Evolutionary conservation across 441 rosid genomes (phyloP).

Genomic region (Erodium chrysanthum): DNA sequence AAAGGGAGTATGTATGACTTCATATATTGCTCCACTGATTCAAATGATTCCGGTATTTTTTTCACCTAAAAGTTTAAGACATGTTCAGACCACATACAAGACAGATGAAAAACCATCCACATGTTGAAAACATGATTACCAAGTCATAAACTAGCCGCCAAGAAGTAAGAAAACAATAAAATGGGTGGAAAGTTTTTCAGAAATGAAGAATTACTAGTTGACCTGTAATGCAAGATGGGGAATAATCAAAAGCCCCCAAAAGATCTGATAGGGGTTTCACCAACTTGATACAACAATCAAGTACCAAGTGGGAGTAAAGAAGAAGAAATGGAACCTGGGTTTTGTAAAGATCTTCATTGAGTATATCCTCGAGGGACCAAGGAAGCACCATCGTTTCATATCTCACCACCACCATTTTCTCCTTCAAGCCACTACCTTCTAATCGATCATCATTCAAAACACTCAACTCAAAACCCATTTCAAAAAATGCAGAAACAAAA

Average conservation of each 20-base stretch:
- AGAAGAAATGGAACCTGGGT: slow-evolving; percentile 18
- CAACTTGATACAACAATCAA: too few relatives aligned
- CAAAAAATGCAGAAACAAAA: background rate
- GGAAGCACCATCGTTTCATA: slow-evolving; percentile 21
- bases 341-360: slow-evolving; percentile 18
- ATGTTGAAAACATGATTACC: too few relatives aligned
- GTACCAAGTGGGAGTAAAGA: too few relatives aligned
- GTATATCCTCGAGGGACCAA: slow-evolving; percentile 27
- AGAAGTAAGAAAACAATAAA: too few relatives aligned
- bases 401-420: too few relatives aligned
- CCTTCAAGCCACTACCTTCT: background rate
- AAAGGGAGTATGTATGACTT: slow-evolving; percentile 21
- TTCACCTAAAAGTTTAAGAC: slow-evolving; percentile 16
- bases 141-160: too few relatives aligned
- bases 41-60: slow-evolving; percentile 21
- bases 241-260: too few relatives aligned
- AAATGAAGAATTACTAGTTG: background rate
- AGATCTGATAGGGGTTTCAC: background rate
- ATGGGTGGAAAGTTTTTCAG: too few relatives aligned
- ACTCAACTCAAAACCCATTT: too few relatives aligned
- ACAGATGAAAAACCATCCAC: too few relatives aligned
- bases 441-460: background rate
- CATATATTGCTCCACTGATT: slow-evolving; percentile 14
- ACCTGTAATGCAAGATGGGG: too few relatives aligned
- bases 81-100: too few relatives aligned